phyloP scores from a whole-genome alignment of 2,329 filamentous ascomycete species.

The Neopestalotiopsis clavispora region DNA sequence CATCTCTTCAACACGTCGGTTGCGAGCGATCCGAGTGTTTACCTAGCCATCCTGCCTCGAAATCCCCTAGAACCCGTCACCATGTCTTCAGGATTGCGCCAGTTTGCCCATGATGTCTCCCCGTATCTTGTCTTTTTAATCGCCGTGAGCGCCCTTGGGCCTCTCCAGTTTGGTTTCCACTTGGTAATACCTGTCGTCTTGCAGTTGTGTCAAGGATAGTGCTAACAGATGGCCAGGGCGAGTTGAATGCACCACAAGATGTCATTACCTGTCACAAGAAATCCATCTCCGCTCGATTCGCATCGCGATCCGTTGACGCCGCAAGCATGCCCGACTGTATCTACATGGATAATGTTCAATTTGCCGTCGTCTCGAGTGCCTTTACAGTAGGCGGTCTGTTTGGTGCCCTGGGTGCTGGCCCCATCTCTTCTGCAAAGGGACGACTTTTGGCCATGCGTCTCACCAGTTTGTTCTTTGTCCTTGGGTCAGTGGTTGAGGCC shows the following conservation, averaged over 20 bases:
- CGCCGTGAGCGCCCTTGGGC: slow-evolving; percentile 78
- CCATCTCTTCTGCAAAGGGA: slow-evolving; percentile 77
- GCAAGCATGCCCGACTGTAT: slow-evolving; percentile 75
- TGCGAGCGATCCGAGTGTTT: too few relatives aligned
- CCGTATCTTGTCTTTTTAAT: slow-evolving; percentile 80
- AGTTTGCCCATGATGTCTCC: slow-evolving; percentile 60
- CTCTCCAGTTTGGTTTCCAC: slow-evolving; percentile 94
- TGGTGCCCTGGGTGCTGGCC: slow-evolving; percentile 81
- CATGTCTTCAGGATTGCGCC: slow-evolving; percentile 29
- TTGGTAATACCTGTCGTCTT: slow-evolving; percentile 59
- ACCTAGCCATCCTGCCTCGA: background rate
- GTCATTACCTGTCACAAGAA: slow-evolving; percentile 84
- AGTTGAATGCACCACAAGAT: slow-evolving; percentile 93
- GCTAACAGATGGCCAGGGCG: slow-evolving; percentile 62
- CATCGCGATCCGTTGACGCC: slow-evolving; percentile 31
- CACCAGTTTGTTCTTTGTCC: slow-evolving; percentile 76
- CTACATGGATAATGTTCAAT: slow-evolving; percentile 80
- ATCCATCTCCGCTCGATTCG: slow-evolving; percentile 44
- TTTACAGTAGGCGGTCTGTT: slow-evolving; percentile 89
- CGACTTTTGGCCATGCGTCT: slow-evolving; percentile 76
- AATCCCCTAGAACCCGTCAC: background rate
- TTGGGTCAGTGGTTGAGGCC: slow-evolving; percentile 79
- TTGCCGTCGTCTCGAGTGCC: slow-evolving; percentile 86
- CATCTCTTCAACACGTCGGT: too few relatives aligned
- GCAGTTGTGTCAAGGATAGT: background rate